Conservation (phyloP, 2,329 filamentous ascomycete genomes). For the Huntiella omanensis region DNA sequence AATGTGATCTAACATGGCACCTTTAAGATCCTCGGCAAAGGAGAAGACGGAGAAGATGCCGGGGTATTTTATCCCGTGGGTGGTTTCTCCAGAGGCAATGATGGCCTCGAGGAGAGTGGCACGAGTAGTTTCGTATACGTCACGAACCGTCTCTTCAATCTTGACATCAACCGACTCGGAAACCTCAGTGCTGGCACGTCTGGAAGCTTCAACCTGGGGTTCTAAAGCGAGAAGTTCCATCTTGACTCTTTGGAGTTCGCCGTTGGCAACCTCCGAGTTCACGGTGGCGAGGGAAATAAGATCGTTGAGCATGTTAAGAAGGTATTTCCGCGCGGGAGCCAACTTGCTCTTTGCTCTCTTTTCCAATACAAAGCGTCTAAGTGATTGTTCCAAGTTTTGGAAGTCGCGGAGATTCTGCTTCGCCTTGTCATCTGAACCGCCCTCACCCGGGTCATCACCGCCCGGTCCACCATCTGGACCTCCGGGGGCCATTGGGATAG, state of each 20-base stretch:
- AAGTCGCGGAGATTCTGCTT: conserved; percentile 82
- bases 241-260: conserved; percentile 67
- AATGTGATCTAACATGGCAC: conserved; percentile 80
- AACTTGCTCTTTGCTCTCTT: conserved; percentile 91
- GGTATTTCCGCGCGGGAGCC: conserved; percentile 85
- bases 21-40: conserved; percentile 83
- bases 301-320: conserved; percentile 82
- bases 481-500: conserved; percentile 55
- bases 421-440: conserved; percentile 38
- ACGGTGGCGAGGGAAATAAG: conserved; percentile 65
- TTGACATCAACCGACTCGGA: conserved; percentile 63
- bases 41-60: conserved; percentile 71
- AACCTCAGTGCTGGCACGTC: conserved; percentile 60
- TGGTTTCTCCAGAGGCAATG: conserved; percentile 50
- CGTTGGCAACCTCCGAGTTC: conserved; percentile 71
- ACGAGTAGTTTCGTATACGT: conserved; percentile 72
- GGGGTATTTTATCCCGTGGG: conserved; percentile 71
- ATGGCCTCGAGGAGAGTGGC: conserved; percentile 60
- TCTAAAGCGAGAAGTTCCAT: conserved; percentile 66
- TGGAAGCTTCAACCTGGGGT: conserved; percentile 67
- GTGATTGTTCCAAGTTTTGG: conserved; percentile 67
- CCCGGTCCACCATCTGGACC: conserved; percentile 35
- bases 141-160: conserved; percentile 69
- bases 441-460: conserved; percentile 29
- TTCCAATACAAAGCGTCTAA: conserved; percentile 85